Evolutionary conservation across 495 filamentous ascomycete species (phyloP).

Genomic region (Hypoxylon trugodes): DNA sequence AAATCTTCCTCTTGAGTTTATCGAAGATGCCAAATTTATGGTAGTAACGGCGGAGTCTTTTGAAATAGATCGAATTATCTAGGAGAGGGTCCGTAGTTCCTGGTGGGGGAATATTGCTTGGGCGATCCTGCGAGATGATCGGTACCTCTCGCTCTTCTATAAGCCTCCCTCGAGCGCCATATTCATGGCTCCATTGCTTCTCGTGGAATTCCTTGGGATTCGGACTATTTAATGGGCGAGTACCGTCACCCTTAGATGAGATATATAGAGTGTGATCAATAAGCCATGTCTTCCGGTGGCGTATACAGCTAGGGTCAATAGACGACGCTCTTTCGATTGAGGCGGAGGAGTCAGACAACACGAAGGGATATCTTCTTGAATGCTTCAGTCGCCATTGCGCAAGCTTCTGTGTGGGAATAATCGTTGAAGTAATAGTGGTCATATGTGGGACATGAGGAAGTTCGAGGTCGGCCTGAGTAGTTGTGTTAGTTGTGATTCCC

Average conservation of each 20-base stretch:
- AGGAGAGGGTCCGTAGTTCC: conserved; percentile 28
- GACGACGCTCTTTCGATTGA: conserved; percentile 21
- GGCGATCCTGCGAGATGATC: conserved; percentile 26
- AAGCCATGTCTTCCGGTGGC: conserved; percentile 44
- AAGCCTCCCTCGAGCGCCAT: conserved; percentile 33
- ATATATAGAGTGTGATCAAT: conserved; percentile 47
- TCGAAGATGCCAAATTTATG: conserved; percentile 26
- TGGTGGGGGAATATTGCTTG: conserved; percentile 25
- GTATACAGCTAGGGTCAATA: conserved; percentile 40
- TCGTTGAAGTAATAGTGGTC: conserved; percentile 45
- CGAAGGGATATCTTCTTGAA: conserved; percentile 40
- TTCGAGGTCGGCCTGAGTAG: conserved; percentile 41
- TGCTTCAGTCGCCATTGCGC: conserved; percentile 41
- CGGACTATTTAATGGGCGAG: conserved; percentile 41
- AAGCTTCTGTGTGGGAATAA: conserved; percentile 42
- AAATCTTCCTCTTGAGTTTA: conserved; percentile 21
- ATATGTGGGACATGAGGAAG: conserved; percentile 48
- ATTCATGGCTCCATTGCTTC: conserved; percentile 42
- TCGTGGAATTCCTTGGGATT: conserved; percentile 44
- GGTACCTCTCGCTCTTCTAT: conserved; percentile 39
- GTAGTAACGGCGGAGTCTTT: conserved; percentile 29
- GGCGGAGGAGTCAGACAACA: conserved; percentile 42
- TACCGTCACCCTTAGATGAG: conserved; percentile 39
- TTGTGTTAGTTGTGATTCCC: conserved; percentile 14
- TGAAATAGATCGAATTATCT: conserved; percentile 6